Conservation (phyloP, 75 land plant species). For the Cupressus sempervirens region DNA sequence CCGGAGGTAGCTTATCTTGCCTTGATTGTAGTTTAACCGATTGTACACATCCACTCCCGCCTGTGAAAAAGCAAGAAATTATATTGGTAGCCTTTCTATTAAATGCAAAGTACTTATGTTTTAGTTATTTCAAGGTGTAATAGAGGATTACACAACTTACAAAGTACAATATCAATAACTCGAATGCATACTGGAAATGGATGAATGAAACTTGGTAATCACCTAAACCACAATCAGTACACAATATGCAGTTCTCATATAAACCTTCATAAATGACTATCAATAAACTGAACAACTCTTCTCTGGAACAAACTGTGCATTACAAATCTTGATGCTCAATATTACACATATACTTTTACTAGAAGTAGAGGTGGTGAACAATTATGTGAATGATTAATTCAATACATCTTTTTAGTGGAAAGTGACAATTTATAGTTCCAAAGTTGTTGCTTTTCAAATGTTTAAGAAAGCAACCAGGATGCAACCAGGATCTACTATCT, state of each 20-base stretch:
- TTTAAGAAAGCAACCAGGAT: too few species aligned
- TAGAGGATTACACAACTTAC: background rate
- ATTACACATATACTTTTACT: background rate
- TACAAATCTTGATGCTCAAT: background rate
- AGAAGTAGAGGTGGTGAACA: background rate
- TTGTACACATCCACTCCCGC: constrained; percentile 1
- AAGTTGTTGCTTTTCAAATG: background rate
- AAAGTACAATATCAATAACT: background rate
- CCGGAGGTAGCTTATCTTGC: constrained; percentile 4
- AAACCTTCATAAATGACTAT: background rate
- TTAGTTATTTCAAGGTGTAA: background rate
- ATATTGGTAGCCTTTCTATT: background rate
- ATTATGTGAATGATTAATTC: background rate
- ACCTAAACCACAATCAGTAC: background rate
- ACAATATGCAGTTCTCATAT: background rate
- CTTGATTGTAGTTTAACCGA: constrained; percentile 1
- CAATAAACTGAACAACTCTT: background rate
- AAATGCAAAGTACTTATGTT: background rate
- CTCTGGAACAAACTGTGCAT: background rate
- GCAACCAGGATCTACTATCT: too few species aligned
- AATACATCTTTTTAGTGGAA: background rate
- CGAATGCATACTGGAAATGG: background rate
- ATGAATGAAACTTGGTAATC: background rate
- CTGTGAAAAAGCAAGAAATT: background rate
- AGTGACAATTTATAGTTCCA: background rate